Percentiles rank a stretch among this genome's conserved stretches.
phyloP scores from a whole-genome alignment of 495 filamentous ascomycete genomes.

The Paragyromitra xinjiangensis region DNA sequence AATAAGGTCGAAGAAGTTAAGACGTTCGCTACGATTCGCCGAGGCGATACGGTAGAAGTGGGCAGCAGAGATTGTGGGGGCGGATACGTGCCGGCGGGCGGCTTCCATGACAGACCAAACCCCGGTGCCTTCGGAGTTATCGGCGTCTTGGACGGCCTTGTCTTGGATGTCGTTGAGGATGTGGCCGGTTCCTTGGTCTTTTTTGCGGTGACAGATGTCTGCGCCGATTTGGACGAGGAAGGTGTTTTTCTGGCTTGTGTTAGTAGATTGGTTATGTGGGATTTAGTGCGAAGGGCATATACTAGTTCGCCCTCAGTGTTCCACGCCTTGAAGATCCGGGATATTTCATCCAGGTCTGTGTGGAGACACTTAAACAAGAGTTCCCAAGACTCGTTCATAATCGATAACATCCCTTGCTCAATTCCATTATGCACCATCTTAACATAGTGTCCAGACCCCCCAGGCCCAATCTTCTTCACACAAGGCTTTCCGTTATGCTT shows the following conservation, averaged over 20 bases:
- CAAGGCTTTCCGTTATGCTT: slow-evolving; percentile 70
- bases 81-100: slow-evolving; percentile 69
- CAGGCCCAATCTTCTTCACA: slow-evolving; percentile 69
- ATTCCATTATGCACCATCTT: slow-evolving; percentile 85
- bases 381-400: slow-evolving; percentile 71
- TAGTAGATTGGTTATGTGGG: slow-evolving; percentile 8
- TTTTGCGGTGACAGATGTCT: slow-evolving; percentile 67
- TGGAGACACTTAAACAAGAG: slow-evolving; percentile 69
- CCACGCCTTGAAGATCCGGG: slow-evolving; percentile 70
- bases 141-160: slow-evolving; percentile 78
- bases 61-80: slow-evolving; percentile 70
- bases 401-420: slow-evolving; percentile 74
- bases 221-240: slow-evolving; percentile 72
- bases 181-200: slow-evolving; percentile 61
- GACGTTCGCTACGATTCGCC: slow-evolving; percentile 67
- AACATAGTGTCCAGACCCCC: slow-evolving; percentile 74
- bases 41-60: slow-evolving; percentile 74
- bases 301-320: slow-evolving; percentile 67
- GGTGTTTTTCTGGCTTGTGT: slow-evolving; percentile 60
- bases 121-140: slow-evolving; percentile 74
- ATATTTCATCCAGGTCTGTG: slow-evolving; percentile 71
- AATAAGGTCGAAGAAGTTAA: slow-evolving; percentile 57
- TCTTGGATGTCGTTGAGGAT: slow-evolving; percentile 74
- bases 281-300: not conserved
- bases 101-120: slow-evolving; percentile 72